phyloP scores from a whole-genome alignment of 1,284 basidiomycete species.

The Golubevia pallescens region DNA sequence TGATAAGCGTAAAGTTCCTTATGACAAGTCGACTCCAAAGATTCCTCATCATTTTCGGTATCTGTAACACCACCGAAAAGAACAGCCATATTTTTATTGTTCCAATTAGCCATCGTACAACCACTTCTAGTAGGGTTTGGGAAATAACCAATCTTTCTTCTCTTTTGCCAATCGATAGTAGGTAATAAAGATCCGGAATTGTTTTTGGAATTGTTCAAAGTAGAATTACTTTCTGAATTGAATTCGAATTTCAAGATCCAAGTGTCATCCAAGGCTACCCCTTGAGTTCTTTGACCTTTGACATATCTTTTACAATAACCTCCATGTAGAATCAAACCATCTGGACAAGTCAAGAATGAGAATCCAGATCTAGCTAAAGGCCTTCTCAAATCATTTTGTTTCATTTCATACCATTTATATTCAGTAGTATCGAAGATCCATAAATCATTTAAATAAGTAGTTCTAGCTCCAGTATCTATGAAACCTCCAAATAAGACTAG shows the following conservation, averaged over 20 bases:
- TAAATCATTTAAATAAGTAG: slow-evolving; percentile 82
- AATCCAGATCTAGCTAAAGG: slow-evolving; percentile 69
- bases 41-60: slow-evolving; percentile 85
- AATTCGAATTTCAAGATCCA: slow-evolving; percentile 77
- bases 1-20: slow-evolving; percentile 73
- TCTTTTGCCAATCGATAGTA: slow-evolving; percentile 73
- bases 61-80: slow-evolving; percentile 91
- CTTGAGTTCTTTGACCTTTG: slow-evolving; percentile 83
- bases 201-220: neutral
- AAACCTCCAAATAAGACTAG: slow-evolving; percentile 87
- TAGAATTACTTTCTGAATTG: no score
- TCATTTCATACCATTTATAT: slow-evolving; percentile 84
- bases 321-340: slow-evolving; percentile 84
- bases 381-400: slow-evolving; percentile 63
- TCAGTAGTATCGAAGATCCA: slow-evolving; percentile 88
- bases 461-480: slow-evolving; percentile 77
- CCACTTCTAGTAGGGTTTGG: slow-evolving; percentile 69
- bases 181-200: slow-evolving; percentile 31
- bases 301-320: slow-evolving; percentile 91
- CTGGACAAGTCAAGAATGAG: slow-evolving; percentile 79
- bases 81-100: slow-evolving; percentile 72
- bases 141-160: slow-evolving; percentile 77
- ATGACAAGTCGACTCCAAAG: slow-evolving; percentile 69
- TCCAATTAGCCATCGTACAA: slow-evolving; percentile 84
- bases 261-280: slow-evolving; percentile 86